Evolutionary conservation across 108 stramenopile genomes (phyloP).

Genomic region (Fragilaria radians): DNA sequence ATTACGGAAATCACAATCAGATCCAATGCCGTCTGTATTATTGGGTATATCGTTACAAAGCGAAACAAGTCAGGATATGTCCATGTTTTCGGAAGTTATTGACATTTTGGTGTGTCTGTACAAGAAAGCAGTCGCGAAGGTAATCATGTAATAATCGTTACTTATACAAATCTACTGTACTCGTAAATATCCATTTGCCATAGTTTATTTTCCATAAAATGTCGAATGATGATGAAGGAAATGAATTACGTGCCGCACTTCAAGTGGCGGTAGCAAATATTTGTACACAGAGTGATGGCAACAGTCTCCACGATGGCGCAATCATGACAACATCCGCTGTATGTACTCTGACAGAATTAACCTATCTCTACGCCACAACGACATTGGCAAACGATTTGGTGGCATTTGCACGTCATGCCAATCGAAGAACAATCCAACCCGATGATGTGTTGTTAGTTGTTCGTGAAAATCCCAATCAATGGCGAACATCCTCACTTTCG

Average conservation of each 20-base stretch:
- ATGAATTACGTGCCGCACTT: conserved; percentile 24
- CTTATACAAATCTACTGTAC: no score
- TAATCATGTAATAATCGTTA: no score
- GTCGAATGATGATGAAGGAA: no score
- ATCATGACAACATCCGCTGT: conserved; percentile 39
- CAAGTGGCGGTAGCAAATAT: conserved; percentile 25
- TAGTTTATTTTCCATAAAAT: no score
- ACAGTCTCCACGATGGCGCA: background rate
- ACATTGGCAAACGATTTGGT: conserved; percentile 42
- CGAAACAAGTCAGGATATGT: conserved; percentile 8
- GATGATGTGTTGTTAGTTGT: conserved; percentile 40
- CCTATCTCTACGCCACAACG: conserved; percentile 50
- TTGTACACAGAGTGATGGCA: conserved; percentile 12
- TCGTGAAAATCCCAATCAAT: conserved; percentile 26
- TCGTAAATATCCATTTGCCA: no score
- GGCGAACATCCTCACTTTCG: no score
- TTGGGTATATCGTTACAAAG: conserved; percentile 30
- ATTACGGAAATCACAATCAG: background rate
- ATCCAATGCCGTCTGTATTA: conserved; percentile 11
- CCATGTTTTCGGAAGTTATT: conserved; percentile 19
- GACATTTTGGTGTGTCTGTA: conserved; percentile 19
- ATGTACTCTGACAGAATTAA: conserved; percentile 45
- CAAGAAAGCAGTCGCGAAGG: conserved; percentile 9
- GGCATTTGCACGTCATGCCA: conserved; percentile 46
- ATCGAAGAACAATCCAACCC: conserved; percentile 18